These are phyloP conservation scores for Fusarium sp. DNA, from an alignment of 2,329 filamentous ascomycete species.

Conservation along the genomic window DNA sequence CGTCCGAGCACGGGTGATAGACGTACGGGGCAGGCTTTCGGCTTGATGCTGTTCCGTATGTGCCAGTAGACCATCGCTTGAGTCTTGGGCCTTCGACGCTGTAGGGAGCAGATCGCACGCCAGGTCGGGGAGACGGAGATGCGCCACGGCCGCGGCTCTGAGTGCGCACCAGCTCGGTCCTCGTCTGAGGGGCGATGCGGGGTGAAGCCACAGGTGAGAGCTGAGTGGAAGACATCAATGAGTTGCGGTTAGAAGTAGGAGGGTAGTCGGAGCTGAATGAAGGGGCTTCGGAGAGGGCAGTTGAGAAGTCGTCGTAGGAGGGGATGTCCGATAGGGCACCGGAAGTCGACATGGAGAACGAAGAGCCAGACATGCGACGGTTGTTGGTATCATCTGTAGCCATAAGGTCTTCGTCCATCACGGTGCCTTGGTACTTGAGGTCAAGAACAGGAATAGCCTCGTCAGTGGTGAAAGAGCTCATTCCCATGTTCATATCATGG, in stretches of 20 bases:
- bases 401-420: conserved; percentile 61
- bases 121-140: conserved; percentile 77
- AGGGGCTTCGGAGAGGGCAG: conserved; percentile 73
- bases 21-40: conserved; percentile 71
- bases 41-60: conserved; percentile 69
- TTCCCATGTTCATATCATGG: conserved; percentile 67
- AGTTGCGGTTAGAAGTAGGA: conserved; percentile 74
- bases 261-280: conserved; percentile 77
- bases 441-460: conserved; percentile 73
- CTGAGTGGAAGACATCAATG: conserved; percentile 77
- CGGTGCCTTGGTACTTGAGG: conserved; percentile 63
- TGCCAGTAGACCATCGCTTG: conserved; percentile 84
- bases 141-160: conserved; percentile 75
- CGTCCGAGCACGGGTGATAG: conserved; percentile 71
- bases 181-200: conserved; percentile 70
- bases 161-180: conserved; percentile 70
- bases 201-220: conserved; percentile 80
- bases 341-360: conserved; percentile 77
- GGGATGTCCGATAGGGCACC: conserved; percentile 75
- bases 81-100: conserved; percentile 73
- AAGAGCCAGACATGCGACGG: conserved; percentile 77
- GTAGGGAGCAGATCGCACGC: conserved; percentile 77
- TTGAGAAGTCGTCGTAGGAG: conserved; percentile 78
- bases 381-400: conserved; percentile 65
- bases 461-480: conserved; percentile 72